Conservation (phyloP, 2,329 filamentous ascomycete species). For the Dactylellina leptospora region DNA sequence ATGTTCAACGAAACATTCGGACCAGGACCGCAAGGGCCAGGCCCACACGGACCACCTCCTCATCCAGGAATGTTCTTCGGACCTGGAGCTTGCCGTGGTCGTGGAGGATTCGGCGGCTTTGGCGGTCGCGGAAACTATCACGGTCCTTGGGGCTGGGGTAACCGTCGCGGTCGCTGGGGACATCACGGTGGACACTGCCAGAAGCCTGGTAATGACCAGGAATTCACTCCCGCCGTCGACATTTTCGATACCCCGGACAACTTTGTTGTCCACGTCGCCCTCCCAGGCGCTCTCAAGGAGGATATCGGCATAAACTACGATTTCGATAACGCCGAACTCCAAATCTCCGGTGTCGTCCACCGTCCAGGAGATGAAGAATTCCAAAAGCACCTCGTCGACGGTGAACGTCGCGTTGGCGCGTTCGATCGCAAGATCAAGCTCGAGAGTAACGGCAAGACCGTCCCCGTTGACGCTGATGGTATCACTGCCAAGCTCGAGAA, state of each 20-base stretch:
- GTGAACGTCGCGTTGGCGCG: constrained; percentile 50
- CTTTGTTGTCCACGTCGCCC: constrained; percentile 54
- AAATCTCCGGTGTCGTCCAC: constrained; percentile 55
- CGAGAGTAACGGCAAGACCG: constrained; percentile 44
- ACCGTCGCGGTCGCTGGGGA: constrained; percentile 39
- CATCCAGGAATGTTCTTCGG: constrained; percentile 42
- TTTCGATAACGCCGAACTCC: constrained; percentile 54
- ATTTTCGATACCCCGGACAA: constrained; percentile 55
- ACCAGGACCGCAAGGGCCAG: neutral
- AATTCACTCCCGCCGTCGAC: constrained; percentile 54
- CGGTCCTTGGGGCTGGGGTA: constrained; percentile 51
- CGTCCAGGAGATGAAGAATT: constrained; percentile 55
- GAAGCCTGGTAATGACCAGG: constrained; percentile 27
- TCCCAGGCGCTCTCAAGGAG: constrained; percentile 54
- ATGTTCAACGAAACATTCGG: constrained; percentile 32
- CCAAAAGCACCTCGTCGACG: constrained; percentile 52
- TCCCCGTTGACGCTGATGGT: constrained; percentile 49
- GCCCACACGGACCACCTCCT: constrained; percentile 6
- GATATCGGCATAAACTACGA: constrained; percentile 56
- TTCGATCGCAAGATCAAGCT: constrained; percentile 55
- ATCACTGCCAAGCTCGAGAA: constrained; percentile 56
- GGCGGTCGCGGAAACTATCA: constrained; percentile 42
- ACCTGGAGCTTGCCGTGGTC: constrained; percentile 29
- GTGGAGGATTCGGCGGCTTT: constrained; percentile 32
- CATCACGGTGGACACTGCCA: constrained; percentile 18